Base-by-base conservation (phyloP, 1,139 yeast genomes). In the Candida neerlandica region DNA sequence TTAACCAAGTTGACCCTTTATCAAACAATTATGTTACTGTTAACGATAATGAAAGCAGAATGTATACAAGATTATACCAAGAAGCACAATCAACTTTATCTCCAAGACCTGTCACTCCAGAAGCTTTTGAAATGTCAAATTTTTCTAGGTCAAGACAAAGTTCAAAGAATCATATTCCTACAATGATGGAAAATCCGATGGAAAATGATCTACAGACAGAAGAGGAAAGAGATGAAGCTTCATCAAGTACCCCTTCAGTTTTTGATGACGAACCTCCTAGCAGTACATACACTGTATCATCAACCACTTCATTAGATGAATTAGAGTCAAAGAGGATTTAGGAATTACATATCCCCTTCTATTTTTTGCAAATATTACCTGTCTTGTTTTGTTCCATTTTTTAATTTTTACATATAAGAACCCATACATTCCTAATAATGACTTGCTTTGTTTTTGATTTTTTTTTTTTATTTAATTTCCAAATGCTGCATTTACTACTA, bases 201-300 rank as follows among this genome's bases (percentile, higher is more conserved):
- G 27, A 16, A 16, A 37, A 41, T 3, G 49, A 43, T 18, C 48
- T 41, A 33, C 23, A 26, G 21, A 12, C 33, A 43, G 69, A 62
- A 40, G 67, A 60, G 49, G 73, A 67, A 29, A 63, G 60, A 5
- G 73, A 69, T 33, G 60, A 65, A 14, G 63, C 64, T 1, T 64
- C 66, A 23, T 61, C 62, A 50, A 77, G 72, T 12, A 62, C 76
- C n/a, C 73, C 75, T 14, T 72, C 77, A 37, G 77, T 75, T 4
- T 75, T 75, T 59, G 71, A 62, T 44, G 69, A 62, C 15, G 68
- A 61, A 16, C 62, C 58, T 39, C 57, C 60, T 35, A 43, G 43
- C 39, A 63, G 66, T 44, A 33, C 39, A 9, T 63, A 66, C 29
- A 59, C 69, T 14, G 64, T 71, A 1, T 51, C 56, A 9, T 69